phyloP scores from a whole-genome alignment of 768 basidiomycete species.

The Tylopilus sp. region DNA sequence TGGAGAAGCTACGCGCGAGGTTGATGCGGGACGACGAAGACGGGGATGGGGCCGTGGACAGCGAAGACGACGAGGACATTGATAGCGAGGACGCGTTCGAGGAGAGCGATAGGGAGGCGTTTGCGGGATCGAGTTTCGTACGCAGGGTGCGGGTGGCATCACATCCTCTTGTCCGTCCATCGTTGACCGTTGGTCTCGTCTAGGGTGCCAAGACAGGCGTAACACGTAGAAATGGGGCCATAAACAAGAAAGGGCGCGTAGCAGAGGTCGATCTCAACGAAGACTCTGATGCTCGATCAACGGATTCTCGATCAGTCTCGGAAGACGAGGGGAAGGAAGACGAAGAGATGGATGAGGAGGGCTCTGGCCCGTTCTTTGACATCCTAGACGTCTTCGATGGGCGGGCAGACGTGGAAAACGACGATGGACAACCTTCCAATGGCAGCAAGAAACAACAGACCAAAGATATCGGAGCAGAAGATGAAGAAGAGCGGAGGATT shows the following conservation, averaged over 20 bases:
- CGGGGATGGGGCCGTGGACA: constrained; percentile 48
- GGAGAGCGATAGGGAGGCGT: constrained; percentile 76
- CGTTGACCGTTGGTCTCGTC: background rate
- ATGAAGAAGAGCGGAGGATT: constrained; percentile 29
- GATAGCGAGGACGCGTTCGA: constrained; percentile 84
- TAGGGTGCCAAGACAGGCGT: constrained; percentile 22
- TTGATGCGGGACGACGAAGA: constrained; percentile 53
- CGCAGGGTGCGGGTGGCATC: constrained; percentile 15
- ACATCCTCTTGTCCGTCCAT: background rate
- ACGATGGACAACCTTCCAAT: constrained; percentile 9
- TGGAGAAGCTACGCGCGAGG: constrained; percentile 39
- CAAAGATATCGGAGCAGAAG: constrained; percentile 49
- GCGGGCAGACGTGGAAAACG: constrained; percentile 39
- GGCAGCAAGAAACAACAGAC: constrained; percentile 32
- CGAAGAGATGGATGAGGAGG: constrained; percentile 46
- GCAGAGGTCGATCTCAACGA: constrained; percentile 69
- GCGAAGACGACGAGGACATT: constrained; percentile 80
- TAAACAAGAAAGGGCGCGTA: constrained; percentile 23
- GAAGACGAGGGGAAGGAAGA: constrained; percentile 33
- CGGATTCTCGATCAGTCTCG: constrained; percentile 15
- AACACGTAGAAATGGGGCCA: constrained; percentile 19
- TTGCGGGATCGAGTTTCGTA: constrained; percentile 54
- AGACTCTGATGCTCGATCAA: constrained; percentile 36
- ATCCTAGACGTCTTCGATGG: constrained; percentile 66
- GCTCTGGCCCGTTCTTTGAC: constrained; percentile 58